Conservation (phyloP, 805 yeast species). For the Saccharomycopsis sp. region DNA sequence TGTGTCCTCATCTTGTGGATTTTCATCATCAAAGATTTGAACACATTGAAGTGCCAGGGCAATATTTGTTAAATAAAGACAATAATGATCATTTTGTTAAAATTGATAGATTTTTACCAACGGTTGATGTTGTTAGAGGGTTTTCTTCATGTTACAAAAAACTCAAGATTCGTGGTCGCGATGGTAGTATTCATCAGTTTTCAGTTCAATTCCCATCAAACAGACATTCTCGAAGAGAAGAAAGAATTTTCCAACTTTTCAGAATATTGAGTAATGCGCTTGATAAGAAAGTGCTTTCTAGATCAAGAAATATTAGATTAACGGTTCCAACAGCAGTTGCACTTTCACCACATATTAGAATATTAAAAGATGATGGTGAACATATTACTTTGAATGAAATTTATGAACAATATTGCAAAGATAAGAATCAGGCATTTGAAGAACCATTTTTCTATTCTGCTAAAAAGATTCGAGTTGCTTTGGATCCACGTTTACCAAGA, state of each 20-base stretch:
- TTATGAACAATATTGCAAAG: constrained; percentile 81
- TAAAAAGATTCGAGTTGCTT: constrained; percentile 81
- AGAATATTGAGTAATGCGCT: constrained; percentile 79
- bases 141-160: constrained; percentile 86
- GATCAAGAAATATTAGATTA: constrained; percentile 77
- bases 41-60: constrained; percentile 97
- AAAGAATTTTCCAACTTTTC: constrained; percentile 84
- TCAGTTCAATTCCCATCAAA: constrained; percentile 98
- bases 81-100: constrained; percentile 82
- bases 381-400: constrained; percentile 72
- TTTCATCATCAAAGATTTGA: constrained; percentile 98
- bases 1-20: constrained; percentile 92
- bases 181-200: constrained; percentile 85
- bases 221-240: constrained; percentile 94
- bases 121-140: constrained; percentile 81
- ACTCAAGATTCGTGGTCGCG: constrained; percentile 84
- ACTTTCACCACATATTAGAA: constrained; percentile 86
- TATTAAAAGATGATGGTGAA: constrained; percentile 72
- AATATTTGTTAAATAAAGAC: constrained; percentile 81
- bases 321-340: constrained; percentile 91
- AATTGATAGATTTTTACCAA: constrained; percentile 87
- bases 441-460: constrained; percentile 82
- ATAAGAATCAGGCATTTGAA: constrained; percentile 69
- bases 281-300: constrained; percentile 73
- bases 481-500: constrained; percentile 57